Percentiles rank a stretch among this genome's conserved stretches.
These are phyloP conservation scores for Acanthamoeba triangularis DNA, from an alignment of 208 protist genomes.

Conservation along the genomic window DNA sequence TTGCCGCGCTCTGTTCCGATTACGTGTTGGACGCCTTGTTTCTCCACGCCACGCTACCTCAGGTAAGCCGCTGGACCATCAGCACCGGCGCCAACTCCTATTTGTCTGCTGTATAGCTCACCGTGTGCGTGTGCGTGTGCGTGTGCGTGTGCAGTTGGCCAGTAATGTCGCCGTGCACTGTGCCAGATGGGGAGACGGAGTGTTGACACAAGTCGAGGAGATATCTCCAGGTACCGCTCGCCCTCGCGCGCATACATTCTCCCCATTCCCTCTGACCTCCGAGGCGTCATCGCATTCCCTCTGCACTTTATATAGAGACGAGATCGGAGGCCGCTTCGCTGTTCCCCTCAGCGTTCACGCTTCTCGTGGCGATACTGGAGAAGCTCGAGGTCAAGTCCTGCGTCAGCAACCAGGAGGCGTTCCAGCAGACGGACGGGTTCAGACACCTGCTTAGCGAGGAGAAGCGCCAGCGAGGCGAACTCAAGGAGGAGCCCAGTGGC, in stretches of 20 bases:
- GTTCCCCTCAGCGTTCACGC: neutral
- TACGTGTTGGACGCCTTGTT: conserved; percentile 5
- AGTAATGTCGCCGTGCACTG: conserved; percentile 37
- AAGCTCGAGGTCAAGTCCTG: neutral
- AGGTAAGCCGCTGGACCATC: neutral
- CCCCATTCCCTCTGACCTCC: too few relatives aligned
- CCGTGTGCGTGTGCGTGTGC: too few relatives aligned
- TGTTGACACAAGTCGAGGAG: conserved; percentile 1
- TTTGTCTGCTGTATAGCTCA: neutral
- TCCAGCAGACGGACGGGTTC: neutral
- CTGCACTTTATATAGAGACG: neutral
- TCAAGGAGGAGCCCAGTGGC: neutral
- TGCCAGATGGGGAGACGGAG: neutral
- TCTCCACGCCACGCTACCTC: neutral
- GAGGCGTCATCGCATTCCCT: neutral
- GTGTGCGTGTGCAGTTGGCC: neutral
- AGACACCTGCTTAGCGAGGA: neutral
- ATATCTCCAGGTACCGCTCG: neutral
- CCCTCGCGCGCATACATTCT: neutral
- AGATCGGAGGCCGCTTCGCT: neutral
- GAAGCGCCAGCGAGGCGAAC: neutral
- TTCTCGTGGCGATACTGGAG: neutral
- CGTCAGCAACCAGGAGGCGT: conserved; percentile 3
- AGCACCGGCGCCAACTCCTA: neutral
- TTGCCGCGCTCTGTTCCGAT: conserved; percentile 7